These are phyloP conservation scores for Umbelopsis vinacea DNA, from an alignment of 192 early-diverging fungal species.

Conservation along the genomic window DNA sequence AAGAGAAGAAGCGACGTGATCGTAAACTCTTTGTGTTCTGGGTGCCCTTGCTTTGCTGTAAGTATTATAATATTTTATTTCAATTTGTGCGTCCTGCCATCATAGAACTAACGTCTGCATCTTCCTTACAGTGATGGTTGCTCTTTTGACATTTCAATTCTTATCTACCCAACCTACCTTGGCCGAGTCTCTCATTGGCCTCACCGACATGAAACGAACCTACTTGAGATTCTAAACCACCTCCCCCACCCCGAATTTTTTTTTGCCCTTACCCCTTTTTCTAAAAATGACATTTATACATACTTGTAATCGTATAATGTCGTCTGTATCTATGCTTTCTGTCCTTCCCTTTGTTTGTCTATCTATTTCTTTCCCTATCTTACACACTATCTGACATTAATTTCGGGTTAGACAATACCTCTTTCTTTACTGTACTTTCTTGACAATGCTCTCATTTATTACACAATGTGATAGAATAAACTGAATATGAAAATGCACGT, in stretches of 20 bases:
- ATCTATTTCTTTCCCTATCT: neutral
- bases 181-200: conserved; percentile 22
- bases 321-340: conserved; percentile 16
- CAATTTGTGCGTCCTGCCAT: no score
- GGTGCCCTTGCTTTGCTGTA: conserved; percentile 37
- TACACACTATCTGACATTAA: neutral
- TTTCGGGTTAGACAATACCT: neutral
- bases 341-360: neutral
- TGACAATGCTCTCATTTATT: conserved; percentile 11
- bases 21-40: conserved; percentile 28
- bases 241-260: neutral
- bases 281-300: conserved; percentile 2
- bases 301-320: conserved; percentile 16
- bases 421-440: neutral
- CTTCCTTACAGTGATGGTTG: conserved; percentile 25
- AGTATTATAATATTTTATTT: no score
- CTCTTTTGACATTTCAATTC: conserved; percentile 32
- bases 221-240: conserved; percentile 13
- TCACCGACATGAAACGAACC: conserved; percentile 27
- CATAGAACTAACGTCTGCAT: neutral
- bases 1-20: conserved; percentile 32
- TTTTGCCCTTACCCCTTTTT: no score
- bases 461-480: conserved; percentile 21
- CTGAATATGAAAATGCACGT: conserved; percentile 12
- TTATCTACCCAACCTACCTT: conserved; percentile 30